phyloP scores from a whole-genome alignment of 305 asterid genomes.

The Withania somnifera region DNA sequence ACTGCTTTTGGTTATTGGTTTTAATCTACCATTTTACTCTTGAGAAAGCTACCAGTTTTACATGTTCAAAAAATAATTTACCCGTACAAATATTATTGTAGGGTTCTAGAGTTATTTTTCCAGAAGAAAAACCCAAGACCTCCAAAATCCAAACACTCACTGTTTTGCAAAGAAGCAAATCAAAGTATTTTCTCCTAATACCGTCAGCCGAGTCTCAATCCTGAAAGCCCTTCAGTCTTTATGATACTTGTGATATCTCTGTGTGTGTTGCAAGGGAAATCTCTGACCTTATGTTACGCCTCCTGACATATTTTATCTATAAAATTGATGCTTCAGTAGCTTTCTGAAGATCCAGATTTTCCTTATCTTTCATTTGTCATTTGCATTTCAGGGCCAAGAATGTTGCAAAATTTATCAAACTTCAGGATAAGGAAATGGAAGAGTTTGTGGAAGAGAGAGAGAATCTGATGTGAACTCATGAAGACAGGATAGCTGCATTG shows the following conservation, averaged over 20 bases:
- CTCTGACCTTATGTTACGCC: neutral
- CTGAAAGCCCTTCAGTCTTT: neutral
- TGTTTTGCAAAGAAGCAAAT: neutral
- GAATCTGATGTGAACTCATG: slow-evolving; percentile 26
- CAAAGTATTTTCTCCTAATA: neutral
- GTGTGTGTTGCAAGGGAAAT: neutral
- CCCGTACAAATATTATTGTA: neutral
- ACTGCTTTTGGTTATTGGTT: neutral
- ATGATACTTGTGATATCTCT: neutral
- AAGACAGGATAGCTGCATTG: slow-evolving; percentile 18
- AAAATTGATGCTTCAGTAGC: neutral
- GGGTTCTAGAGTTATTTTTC: neutral
- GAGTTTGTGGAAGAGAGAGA: slow-evolving; percentile 35
- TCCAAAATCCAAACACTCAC: neutral
- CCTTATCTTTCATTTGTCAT: neutral
- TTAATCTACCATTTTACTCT: neutral
- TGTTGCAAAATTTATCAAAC: slow-evolving; percentile 23
- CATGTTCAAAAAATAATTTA: neutral
- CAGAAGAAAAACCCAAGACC: neutral
- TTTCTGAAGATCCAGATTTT: neutral
- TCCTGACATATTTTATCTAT: neutral
- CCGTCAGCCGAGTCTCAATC: neutral
- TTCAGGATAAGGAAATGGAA: slow-evolving; percentile 42
- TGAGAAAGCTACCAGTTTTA: too few species aligned
- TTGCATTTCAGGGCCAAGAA: slow-evolving; percentile 33